Evolutionary conservation across 768 basidiomycete species (phyloP).

Genomic region (Podaxis sp.): DNA sequence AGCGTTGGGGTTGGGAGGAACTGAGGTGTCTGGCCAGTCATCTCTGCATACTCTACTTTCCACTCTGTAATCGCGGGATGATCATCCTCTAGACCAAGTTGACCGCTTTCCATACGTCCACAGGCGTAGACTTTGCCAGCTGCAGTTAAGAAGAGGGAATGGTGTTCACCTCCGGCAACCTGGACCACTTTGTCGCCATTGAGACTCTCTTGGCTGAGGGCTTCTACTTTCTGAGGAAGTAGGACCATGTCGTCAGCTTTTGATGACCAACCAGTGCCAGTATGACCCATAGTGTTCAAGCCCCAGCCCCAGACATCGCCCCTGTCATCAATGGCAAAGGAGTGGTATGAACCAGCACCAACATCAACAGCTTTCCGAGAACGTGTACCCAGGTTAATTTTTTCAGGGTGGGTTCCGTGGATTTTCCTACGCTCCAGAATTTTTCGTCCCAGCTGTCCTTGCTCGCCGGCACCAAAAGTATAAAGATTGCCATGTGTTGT

Average conservation of each 20-base stretch:
- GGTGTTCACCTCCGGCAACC: constrained; percentile 83
- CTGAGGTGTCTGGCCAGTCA: constrained; percentile 38
- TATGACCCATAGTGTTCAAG: constrained; percentile 87
- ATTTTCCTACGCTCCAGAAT: constrained; percentile 86
- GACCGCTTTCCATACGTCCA: constrained; percentile 80
- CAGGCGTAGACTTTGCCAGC: constrained; percentile 83
- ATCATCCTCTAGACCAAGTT: constrained; percentile 74
- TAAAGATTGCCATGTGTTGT: constrained; percentile 86
- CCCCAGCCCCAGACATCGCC: constrained; percentile 95
- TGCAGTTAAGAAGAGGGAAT: constrained; percentile 84
- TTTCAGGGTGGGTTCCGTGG: constrained; percentile 85
- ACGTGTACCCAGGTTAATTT: constrained; percentile 71
- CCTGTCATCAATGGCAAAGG: constrained; percentile 82
- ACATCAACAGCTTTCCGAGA: constrained; percentile 55
- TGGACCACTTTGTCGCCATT: constrained; percentile 59
- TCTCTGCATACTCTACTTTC: constrained; percentile 37
- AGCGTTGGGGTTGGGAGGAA: constrained; percentile 64
- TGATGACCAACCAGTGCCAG: constrained; percentile 52
- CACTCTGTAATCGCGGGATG: constrained; percentile 41
- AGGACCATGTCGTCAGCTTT: constrained; percentile 50
- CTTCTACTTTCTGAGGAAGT: constrained; percentile 58
- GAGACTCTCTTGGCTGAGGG: constrained; percentile 58
- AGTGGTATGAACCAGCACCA: constrained; percentile 82
- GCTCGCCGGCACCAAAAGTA: constrained; percentile 88
- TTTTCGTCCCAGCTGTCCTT: constrained; percentile 87